Evolutionary conservation across 192 early-diverging fungal genomes (phyloP), one percentile per base, ranked within the genome.

Genomic region (Backusella mclennaniae): DNA sequence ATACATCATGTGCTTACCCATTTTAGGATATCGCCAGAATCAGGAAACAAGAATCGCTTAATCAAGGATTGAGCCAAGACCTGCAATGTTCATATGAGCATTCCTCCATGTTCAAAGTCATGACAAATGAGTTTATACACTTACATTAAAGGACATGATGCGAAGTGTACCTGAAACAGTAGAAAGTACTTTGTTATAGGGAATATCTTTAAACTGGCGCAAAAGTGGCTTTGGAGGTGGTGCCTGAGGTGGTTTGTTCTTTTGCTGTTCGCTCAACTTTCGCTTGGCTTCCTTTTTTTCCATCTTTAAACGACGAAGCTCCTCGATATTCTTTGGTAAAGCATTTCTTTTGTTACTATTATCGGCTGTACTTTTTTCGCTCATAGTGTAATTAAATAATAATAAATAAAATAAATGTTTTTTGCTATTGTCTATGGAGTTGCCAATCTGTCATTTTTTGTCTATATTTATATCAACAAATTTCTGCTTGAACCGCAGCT

Each of bases 21-120:
- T 80, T 84, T 84, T 15, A 84, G 42, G n/a, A 74, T 71, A 38
- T 80, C 68, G 5, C 82, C 82, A 12, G 78, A 71, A 69, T 77
- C 21, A 17, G 82, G 82, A 76, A 80, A 80, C 36, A 84, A 21
- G 42, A 78, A 73, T n/a, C 82, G 52, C 39, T 80, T 73, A 53
- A 77, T 67, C 11, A 84, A 49, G 6, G 67, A 67, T 36, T 84
- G 82, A 29, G 82, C 82, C 29, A 84, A 41, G 42, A 84, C 69
- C 80, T 82, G 52, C n/a, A 67, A 70, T 38, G 4, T 38, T 36
- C 3, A 73, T 23, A 21, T 21, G 52, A 53, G 17, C 52, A 53
- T 12, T 4, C n/a, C 23, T 8, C 23, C 53, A 59, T 53, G 6
- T 23, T n/a, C n/a, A 21, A 21, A 2, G 9, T 11, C 38, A 39